Base-by-base conservation (phyloP, 306 rosid genomes). In the Comarum palustre region DNA sequence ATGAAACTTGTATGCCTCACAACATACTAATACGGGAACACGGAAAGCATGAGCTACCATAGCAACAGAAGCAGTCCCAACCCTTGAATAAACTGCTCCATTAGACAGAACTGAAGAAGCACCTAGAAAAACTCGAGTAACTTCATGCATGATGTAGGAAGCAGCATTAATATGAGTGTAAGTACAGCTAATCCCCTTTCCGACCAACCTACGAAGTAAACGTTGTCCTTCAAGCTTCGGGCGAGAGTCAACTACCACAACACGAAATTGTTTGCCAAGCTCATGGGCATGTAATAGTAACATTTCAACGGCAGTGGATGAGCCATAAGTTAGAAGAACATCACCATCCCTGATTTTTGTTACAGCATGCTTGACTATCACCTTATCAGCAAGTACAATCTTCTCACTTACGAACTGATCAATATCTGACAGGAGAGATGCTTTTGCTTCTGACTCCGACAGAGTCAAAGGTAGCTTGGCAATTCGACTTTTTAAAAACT, bases 1-100 rank as follows among this genome's bases (percentile, higher is more conserved):
- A 31, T 93, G 96, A 82, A 93, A 93, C 75, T 93, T 93, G 76
- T 90, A 93, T 64, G 96, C 90, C 82, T 90, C 96, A 24, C 98
- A 93, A 74, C 98, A 90, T 60, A 93, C 84, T 78, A 93, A 83
- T 25, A 90, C 98, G 2, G 98, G 98, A 65, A 90, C 91, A 69
- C 70, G 82, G 80, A 93, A 90, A 65, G 89, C 87, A 79, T 90
- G 89, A 82, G 96, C 98, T 43, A 93, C 96, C 98, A 93, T 93
- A 73, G 98, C 96, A 84, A 93, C 86, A 48, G 87, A 79, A 31
- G 96, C 92, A 63, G 98, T 90, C 73, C 98, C 98, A 82, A 90
- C 84, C 84, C 88, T 90, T 62, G 98, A 93, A 83, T 88, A 89
- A 45, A 93, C 96, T 42, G 96, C 90, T 80, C 98, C 98, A 78